Base-by-base conservation (phyloP, 805 yeast genomes). In the Tetrapisispora pingtungensis region DNA sequence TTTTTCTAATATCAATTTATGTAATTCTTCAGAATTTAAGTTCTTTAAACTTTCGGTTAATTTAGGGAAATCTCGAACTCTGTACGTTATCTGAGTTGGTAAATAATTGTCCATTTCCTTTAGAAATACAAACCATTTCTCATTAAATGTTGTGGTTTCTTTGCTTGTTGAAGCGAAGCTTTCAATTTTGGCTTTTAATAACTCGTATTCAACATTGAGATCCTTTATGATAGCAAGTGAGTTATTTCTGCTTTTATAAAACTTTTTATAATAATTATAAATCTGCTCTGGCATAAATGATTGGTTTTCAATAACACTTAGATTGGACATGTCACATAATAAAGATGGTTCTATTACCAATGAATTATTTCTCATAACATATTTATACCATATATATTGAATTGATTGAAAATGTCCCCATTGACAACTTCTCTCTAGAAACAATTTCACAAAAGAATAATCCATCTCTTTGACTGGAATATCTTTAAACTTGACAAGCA, bases 81-180 rank as follows among this genome's bases (percentile, higher is more conserved):
- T 37, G 15, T 52, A 47, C 4, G 10, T 31, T 1, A 33, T 27
- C 3, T 31, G 41, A 3, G 38, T 28, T 7, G 54, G 49, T 4
- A 59, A 45, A 2, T 14, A 24, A 20, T 54, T 46, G 32, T 60
- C 66, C 43, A 62, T 46, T 20, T 57, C 64, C 39, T 54, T 51
- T 13, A 61, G n/a, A 39, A 54, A 58, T 7, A 58, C 57, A 35
- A 58, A 58, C 67, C 67, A 62, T 40, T 59, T 59, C 34, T 58
- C 60, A 18, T 50, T 41, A 38, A 62, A 61, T 10, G 38, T 32
- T 1, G 54, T 51, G 38, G 48, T 47, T 1, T 28, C 31, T 15
- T 35, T 36, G 3, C 58, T 54, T 3, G 56, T 53, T 31, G 47
- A 50, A 4, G 64, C 62, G 50, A 59, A 60, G 28, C 57, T 54